These are phyloP conservation scores for Nicotiana sylvestris DNA, from an alignment of 257 asterid genomes.

Conservation along the genomic window DNA sequence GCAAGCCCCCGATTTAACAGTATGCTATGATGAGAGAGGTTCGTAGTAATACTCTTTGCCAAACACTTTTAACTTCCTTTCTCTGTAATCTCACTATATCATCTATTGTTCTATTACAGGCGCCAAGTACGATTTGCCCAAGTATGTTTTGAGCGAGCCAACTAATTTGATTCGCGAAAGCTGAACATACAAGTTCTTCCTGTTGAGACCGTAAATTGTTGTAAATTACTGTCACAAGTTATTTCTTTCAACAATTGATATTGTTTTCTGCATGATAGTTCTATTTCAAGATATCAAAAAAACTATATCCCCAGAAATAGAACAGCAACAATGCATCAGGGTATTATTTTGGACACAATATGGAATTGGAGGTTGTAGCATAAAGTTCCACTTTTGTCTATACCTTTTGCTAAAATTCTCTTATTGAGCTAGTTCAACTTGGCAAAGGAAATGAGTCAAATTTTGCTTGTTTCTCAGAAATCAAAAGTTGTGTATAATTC, in stretches of 20 bases:
- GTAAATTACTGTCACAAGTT: not conserved
- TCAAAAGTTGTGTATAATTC: not conserved
- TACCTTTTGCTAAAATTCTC: no score
- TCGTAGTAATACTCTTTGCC: not conserved
- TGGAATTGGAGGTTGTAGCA: no score
- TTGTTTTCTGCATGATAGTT: not conserved
- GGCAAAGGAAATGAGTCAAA: not conserved
- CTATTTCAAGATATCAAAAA: not conserved
- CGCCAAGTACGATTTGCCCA: slow-evolving; percentile 72
- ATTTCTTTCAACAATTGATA: not conserved
- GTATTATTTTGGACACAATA: no score
- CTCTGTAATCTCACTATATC: not conserved
- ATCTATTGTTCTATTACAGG: slow-evolving; percentile 37
- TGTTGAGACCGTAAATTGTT: slow-evolving; percentile 8
- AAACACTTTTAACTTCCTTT: not conserved
- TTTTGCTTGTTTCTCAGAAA: not conserved
- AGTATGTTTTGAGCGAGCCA: slow-evolving; percentile 76
- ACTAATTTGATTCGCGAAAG: slow-evolving; percentile 57
- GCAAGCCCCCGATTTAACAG: slow-evolving; percentile 69
- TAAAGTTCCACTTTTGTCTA: no score
- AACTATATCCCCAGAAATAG: not conserved
- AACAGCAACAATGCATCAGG: no score
- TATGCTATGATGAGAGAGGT: slow-evolving; percentile 94
- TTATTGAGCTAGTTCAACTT: not conserved
- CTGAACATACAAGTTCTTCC: not conserved